A percentile compares a stretch with the other conserved stretches of the same genome.
phyloP scores from a whole-genome alignment of 2,329 filamentous ascomycete species.

The Trichoderma sp. region DNA sequence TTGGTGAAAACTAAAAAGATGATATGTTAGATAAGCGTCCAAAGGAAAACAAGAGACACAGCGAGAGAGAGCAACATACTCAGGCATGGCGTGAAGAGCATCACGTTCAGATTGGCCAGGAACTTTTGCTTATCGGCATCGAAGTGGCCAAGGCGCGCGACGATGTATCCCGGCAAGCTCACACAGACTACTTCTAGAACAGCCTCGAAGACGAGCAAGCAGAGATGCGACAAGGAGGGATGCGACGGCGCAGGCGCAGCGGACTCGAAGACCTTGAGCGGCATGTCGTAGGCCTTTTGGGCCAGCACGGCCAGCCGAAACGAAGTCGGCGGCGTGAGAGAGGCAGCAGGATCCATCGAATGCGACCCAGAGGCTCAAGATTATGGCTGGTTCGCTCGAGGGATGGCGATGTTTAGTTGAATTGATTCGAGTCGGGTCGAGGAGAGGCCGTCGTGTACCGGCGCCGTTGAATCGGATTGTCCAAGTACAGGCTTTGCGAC shows the following conservation, averaged over 20 bases:
- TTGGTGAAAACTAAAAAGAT: constrained; percentile 81
- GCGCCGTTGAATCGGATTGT: not conserved
- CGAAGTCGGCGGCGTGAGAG: constrained; percentile 49
- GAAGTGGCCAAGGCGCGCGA: constrained; percentile 88
- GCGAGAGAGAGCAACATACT: constrained; percentile 61
- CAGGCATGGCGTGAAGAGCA: constrained; percentile 94
- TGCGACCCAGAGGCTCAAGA: not conserved
- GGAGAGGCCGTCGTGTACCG: not conserved
- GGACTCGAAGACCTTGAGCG: constrained; percentile 47
- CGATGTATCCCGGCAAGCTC: constrained; percentile 89
- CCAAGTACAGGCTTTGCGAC: not conserved
- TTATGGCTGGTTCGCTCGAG: not conserved
- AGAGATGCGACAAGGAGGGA: constrained; percentile 69
- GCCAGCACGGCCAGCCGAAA: constrained; percentile 49
- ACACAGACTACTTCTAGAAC: constrained; percentile 96
- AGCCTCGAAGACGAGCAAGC: constrained; percentile 88
- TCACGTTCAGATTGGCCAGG: constrained; percentile 92
- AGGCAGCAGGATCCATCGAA: constrained; percentile 46
- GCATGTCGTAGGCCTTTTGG: constrained; percentile 47
- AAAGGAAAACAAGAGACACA: not conserved
- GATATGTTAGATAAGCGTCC: constrained; percentile 7
- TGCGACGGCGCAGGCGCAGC: constrained; percentile 57
- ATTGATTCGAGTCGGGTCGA: not conserved
- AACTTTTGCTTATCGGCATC: constrained; percentile 97
- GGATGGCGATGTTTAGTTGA: not conserved